Evolutionary conservation across 768 basidiomycete genomes (phyloP).

Genomic region (Leucocoprinus birnbaumii): DNA sequence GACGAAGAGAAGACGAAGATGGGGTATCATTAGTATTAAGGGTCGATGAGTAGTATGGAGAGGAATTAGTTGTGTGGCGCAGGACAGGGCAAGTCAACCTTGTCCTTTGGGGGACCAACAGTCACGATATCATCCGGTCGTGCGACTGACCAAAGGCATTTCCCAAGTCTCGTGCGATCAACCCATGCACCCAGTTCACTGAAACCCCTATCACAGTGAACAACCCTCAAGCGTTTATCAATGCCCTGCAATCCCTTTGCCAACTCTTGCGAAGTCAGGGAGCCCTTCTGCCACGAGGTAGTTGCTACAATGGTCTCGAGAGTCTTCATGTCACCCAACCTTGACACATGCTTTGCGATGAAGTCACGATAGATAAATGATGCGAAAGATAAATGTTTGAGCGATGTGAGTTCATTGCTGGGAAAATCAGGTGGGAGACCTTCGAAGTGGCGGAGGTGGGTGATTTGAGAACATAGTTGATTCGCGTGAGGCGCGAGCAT

Average conservation of each 20-base stretch:
- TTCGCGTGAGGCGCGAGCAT: conserved; percentile 2
- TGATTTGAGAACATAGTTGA: conserved; percentile 10
- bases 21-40: no score
- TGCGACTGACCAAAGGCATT: conserved; percentile 9
- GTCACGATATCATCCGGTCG: conserved; percentile 6
- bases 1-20: no score
- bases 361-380: conserved; percentile 13
- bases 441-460: conserved; percentile 10
- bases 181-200: conserved; percentile 7
- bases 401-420: conserved; percentile 8
- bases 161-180: conserved; percentile 4
- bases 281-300: conserved; percentile 3
- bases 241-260: conserved; percentile 9
- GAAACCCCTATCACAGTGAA: conserved; percentile 5
- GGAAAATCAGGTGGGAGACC: conserved; percentile 11
- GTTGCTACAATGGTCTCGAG: conserved; percentile 7
- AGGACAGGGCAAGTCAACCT: background rate
- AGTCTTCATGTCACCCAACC: conserved; percentile 4
- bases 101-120: background rate
- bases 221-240: conserved; percentile 9
- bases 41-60: no score
- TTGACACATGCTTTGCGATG: conserved; percentile 1
- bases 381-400: conserved; percentile 10
- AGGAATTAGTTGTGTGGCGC: background rate
- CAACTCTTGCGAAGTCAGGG: background rate